Conservation (phyloP, 202 grass and related monocot species). For the Schoenoplectus triqueter region DNA sequence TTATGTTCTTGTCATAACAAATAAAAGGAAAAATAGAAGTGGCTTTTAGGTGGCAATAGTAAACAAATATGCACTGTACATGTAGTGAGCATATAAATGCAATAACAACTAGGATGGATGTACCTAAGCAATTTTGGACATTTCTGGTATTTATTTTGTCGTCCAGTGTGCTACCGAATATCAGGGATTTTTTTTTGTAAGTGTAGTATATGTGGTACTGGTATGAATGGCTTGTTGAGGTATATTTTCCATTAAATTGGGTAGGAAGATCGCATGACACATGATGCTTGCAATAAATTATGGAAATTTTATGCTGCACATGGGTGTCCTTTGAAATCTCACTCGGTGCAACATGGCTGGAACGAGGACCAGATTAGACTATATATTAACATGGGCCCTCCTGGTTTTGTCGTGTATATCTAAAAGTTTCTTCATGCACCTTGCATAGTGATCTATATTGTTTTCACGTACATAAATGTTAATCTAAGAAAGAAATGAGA, state of each 20-base stretch:
- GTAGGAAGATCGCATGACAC: background rate
- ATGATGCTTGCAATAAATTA: slow-evolving; percentile 16
- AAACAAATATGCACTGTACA: slow-evolving; percentile 20
- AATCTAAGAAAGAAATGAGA: background rate
- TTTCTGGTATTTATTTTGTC: slow-evolving; percentile 22
- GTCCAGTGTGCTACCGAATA: slow-evolving; percentile 19
- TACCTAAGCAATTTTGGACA: background rate
- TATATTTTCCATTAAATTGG: slow-evolving; percentile 25
- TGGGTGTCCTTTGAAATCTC: slow-evolving; percentile 35
- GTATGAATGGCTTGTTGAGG: background rate
- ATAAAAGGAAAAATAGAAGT: background rate
- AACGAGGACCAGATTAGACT: slow-evolving; percentile 3
- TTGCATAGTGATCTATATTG: background rate
- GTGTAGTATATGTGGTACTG: slow-evolving; percentile 1
- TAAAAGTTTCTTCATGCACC: slow-evolving; percentile 22
- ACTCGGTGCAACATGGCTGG: slow-evolving; percentile 30
- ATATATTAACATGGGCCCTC: background rate
- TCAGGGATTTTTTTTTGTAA: background rate
- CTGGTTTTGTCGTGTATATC: background rate
- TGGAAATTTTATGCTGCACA: slow-evolving; percentile 31
- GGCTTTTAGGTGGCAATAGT: slow-evolving; percentile 11
- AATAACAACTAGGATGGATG: slow-evolving; percentile 17
- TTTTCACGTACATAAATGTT: background rate
- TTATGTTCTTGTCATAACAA: background rate
- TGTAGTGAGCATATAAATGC: slow-evolving; percentile 27